These are phyloP conservation scores for Pseudevernia furfuracea DNA, from an alignment of 495 filamentous ascomycete species.

Conservation along the genomic window DNA sequence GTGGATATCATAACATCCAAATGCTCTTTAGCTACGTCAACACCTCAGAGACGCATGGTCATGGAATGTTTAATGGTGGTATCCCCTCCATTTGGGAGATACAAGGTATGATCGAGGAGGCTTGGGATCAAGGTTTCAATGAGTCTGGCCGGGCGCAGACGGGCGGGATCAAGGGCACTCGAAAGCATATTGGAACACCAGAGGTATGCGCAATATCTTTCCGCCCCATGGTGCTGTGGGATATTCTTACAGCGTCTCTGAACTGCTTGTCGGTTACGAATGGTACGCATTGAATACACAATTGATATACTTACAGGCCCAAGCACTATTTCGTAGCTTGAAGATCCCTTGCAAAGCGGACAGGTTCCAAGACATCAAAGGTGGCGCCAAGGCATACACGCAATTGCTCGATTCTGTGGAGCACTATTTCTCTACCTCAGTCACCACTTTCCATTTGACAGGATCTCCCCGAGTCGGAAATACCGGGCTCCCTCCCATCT, in stretches of 20 bases:
- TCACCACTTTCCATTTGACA: background rate
- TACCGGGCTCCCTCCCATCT: background rate
- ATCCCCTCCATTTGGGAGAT: constrained; percentile 73
- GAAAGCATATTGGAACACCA: constrained; percentile 90
- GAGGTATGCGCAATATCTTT: constrained; percentile 49
- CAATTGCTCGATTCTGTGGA: background rate
- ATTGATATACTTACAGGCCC: background rate
- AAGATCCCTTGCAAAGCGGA: background rate
- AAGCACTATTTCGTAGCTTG: background rate
- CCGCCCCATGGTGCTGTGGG: background rate
- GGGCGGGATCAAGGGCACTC: constrained; percentile 74
- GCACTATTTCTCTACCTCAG: background rate
- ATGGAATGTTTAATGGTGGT: constrained; percentile 7
- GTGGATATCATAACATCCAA: constrained; percentile 1
- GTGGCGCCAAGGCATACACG: background rate
- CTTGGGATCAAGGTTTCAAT: constrained; percentile 83
- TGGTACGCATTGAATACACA: background rate
- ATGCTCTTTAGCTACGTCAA: background rate
- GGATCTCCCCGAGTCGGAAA: background rate
- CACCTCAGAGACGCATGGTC: background rate
- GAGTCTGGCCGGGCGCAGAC: constrained; percentile 64
- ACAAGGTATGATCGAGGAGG: constrained; percentile 78
- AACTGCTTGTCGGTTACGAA: background rate
- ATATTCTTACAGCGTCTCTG: background rate
- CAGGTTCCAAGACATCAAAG: background rate